Conservation (phyloP, 2,329 filamentous ascomycete species). For the Pseudomassariella vexata region DNA sequence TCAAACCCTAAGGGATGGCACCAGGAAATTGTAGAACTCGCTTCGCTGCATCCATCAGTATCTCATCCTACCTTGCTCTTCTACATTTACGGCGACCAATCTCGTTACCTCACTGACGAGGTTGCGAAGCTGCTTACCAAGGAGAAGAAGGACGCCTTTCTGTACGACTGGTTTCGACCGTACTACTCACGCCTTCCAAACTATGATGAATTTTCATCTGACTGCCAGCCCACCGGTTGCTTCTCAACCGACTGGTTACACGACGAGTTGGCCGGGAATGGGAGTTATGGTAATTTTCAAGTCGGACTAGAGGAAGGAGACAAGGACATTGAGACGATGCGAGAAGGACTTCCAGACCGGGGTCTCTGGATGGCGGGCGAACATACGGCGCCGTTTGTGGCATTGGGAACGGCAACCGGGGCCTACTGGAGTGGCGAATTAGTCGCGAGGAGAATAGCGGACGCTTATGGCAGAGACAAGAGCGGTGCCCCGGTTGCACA, state of each 20-base stretch:
- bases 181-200: conserved; percentile 73
- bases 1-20: conserved; percentile 63
- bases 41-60: conserved; percentile 50
- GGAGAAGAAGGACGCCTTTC: conserved; percentile 43
- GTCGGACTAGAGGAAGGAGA: conserved; percentile 66
- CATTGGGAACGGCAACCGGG: conserved; percentile 80
- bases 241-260: conserved; percentile 72
- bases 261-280: conserved; percentile 74
- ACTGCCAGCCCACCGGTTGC: conserved; percentile 57
- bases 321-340: conserved; percentile 61
- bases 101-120: conserved; percentile 43
- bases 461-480: conserved; percentile 7
- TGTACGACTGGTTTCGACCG: conserved; percentile 66
- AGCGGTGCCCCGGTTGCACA: conserved; percentile 9
- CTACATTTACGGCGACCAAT: conserved; percentile 66
- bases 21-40: conserved; percentile 72
- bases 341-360: conserved; percentile 56
- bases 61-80: conserved; percentile 81
- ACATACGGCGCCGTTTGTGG: conserved; percentile 86
- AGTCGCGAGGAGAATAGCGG: conserved; percentile 5
- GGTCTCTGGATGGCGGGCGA: conserved; percentile 85
- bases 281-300: conserved; percentile 83
- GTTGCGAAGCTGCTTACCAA: conserved; percentile 35
- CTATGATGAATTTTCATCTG: conserved; percentile 46
- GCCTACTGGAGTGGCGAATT: conserved; percentile 62